phyloP scores from a whole-genome alignment of 2,329 filamentous ascomycete species.

The Plectosphaerella plurivora region DNA sequence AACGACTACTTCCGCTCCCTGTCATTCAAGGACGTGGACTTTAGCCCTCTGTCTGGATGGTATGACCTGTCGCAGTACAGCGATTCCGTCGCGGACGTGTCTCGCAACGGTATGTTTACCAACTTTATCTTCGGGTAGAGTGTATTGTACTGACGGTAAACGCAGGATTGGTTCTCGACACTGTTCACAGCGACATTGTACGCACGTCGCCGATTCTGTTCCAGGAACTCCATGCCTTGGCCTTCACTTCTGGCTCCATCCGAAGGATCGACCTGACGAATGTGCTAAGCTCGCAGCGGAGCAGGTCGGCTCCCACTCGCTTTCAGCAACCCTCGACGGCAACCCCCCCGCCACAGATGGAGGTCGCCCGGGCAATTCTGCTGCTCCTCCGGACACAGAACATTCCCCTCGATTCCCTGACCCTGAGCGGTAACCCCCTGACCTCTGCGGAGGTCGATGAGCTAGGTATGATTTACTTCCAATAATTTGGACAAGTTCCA shows the following conservation, averaged over 20 bases:
- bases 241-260: conserved; percentile 52
- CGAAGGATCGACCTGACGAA: conserved; percentile 50
- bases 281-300: conserved; percentile 19
- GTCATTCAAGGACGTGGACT: conserved; percentile 49
- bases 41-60: conserved; percentile 33
- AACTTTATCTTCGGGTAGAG: background rate
- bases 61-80: conserved; percentile 40
- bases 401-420: conserved; percentile 45
- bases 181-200: conserved; percentile 15
- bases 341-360: conserved; percentile 18
- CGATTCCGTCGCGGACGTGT: conserved; percentile 46
- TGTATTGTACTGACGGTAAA: background rate
- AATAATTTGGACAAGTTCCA: background rate
- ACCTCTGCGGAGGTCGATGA: conserved; percentile 42
- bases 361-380: conserved; percentile 44
- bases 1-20: conserved; percentile 56
- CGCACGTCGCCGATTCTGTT: conserved; percentile 43
- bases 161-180: conserved; percentile 9
- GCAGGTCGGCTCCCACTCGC: conserved; percentile 2
- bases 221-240: conserved; percentile 52
- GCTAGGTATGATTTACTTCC: conserved; percentile 31
- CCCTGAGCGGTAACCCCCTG: conserved; percentile 45
- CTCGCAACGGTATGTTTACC: conserved; percentile 39
- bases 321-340: background rate
- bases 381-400: conserved; percentile 42